Evolutionary conservation across 257 asterid genomes (phyloP), one percentile per base, ranked within the genome.

Genomic region (Solanum clarkiae): DNA sequence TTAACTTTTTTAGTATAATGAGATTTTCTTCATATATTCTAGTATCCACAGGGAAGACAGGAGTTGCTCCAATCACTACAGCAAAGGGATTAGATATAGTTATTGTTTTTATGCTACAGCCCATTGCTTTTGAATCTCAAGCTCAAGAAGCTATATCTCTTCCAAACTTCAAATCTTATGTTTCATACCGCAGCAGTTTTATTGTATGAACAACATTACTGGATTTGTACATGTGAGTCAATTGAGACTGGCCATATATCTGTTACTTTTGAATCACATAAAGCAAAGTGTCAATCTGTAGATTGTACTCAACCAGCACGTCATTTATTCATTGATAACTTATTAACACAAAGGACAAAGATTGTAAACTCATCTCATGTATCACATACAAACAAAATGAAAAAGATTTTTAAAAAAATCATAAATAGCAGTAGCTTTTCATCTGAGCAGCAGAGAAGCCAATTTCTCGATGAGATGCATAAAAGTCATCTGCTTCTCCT

Each of bases 21-120:
- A 85, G 81, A 40, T 40, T 80, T 85, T 84, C 47, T 75, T 45
- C 74, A 24, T 11, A 29, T 62, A 55, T 32, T 84, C 85, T 90
- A 88, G 90, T 36, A 88, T 47, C 88, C 45, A 40, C 87, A 80
- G 86, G 88, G 74, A 40, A 84, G 86, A 57, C 77, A 51, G 59
- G 88, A 59, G 84, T 36, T 36, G 42, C 42, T 36, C 51, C 88
- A 0, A 7, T 56, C 75, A 84, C 60, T 75, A 84, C 80, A 56
- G 54, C 13, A 68, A 62, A 53, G 17, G 26, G 59, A 59, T 82
- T 62, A 82, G 49, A 59, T 82, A 63, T 66, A 29, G 85, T 57
- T 53, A 0, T 42, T 24, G 59, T 24, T 82, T 66, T 65, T 53
- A 79, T 79, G 7, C 29, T 49, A 6, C 0, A 3, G 24, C 49